phyloP scores from a whole-genome alignment of 2,329 filamentous ascomycete species.

The Exophiala sideris region DNA sequence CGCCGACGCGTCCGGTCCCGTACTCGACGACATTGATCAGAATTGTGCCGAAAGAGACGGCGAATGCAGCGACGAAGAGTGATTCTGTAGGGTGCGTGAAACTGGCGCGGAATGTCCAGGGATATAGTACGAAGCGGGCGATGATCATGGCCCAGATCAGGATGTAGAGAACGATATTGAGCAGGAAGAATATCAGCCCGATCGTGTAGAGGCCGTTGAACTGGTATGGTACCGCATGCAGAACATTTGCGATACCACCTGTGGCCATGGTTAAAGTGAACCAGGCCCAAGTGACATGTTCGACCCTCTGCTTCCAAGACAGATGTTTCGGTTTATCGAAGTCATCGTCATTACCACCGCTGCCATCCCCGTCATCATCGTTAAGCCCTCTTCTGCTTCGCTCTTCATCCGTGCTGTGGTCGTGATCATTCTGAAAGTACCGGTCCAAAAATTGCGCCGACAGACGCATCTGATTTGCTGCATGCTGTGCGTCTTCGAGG shows the following conservation, averaged over 20 bases:
- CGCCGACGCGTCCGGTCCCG: constrained; percentile 59
- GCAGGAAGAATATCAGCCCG: constrained; percentile 59
- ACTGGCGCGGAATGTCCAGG: constrained; percentile 66
- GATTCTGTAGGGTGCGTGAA: constrained; percentile 75
- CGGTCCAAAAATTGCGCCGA: background rate
- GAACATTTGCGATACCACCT: constrained; percentile 58
- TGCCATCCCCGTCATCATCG: constrained; percentile 24
- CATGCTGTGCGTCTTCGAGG: constrained; percentile 41
- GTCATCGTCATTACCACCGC: constrained; percentile 8
- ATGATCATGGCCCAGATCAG: constrained; percentile 61
- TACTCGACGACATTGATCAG: constrained; percentile 77
- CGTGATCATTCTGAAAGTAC: background rate
- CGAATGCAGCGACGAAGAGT: constrained; percentile 68
- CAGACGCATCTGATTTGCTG: constrained; percentile 1
- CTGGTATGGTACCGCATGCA: constrained; percentile 54
- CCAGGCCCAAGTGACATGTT: constrained; percentile 72
- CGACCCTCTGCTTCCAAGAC: constrained; percentile 53
- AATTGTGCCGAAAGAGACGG: constrained; percentile 69
- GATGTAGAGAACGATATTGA: constrained; percentile 63
- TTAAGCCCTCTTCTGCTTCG: background rate
- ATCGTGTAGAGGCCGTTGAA: constrained; percentile 57
- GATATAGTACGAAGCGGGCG: constrained; percentile 66
- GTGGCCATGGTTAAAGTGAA: constrained; percentile 69
- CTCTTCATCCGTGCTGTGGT: background rate
- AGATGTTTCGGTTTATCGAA: constrained; percentile 31